These are phyloP conservation scores for Termitomyces eurrhizus DNA, from an alignment of 768 basidiomycete genomes.

Conservation along the genomic window DNA sequence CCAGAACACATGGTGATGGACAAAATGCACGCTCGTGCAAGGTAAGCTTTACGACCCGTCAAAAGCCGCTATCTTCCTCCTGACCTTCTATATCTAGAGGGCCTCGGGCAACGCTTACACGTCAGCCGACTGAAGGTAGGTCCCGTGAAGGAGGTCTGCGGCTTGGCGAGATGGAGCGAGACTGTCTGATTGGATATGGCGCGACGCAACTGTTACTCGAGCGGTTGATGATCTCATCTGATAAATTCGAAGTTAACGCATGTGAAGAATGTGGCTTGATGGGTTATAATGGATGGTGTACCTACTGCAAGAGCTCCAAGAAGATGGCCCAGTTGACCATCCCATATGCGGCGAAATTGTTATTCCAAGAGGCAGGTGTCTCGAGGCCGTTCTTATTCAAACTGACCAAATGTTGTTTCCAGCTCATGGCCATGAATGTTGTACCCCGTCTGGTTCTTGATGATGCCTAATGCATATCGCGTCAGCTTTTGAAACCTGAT, in stretches of 20 bases:
- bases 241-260: constrained; percentile 96
- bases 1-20: constrained; percentile 99
- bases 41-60: constrained; percentile 38
- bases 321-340: constrained; percentile 94
- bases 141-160: constrained; percentile 97
- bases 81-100: constrained; percentile 49
- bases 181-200: constrained; percentile 98
- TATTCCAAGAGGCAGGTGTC: constrained; percentile 78
- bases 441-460: constrained; percentile 86
- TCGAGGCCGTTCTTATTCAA: background rate
- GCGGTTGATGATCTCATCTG: constrained; percentile 98
- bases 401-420: constrained; percentile 1
- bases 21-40: constrained; percentile 99
- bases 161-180: constrained; percentile 98
- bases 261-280: constrained; percentile 93
- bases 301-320: constrained; percentile 98
- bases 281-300: constrained; percentile 94
- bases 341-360: constrained; percentile 91
- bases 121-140: constrained; percentile 97
- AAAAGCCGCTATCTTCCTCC: constrained; percentile 2
- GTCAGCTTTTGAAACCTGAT: background rate
- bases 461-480: constrained; percentile 47
- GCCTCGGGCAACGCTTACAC: constrained; percentile 92
- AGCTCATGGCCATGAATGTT: constrained; percentile 98
- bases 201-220: constrained; percentile 95